Conservation (phyloP, 2,329 filamentous ascomycete species). For the Diplodia scrobiculata region DNA sequence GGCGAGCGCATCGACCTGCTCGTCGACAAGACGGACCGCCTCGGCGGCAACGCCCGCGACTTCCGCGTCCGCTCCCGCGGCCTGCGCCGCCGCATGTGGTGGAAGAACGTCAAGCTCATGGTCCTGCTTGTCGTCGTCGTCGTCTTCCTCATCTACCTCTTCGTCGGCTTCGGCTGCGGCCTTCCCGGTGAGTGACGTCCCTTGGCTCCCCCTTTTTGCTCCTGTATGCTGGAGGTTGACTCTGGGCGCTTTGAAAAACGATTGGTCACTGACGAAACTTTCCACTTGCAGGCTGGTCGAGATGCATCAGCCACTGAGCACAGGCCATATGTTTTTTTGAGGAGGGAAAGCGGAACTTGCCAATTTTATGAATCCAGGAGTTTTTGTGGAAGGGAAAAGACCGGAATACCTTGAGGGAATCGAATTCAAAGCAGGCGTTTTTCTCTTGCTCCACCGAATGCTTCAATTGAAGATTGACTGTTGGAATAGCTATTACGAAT, state of each 20-base stretch:
- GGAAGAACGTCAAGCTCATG: slow-evolving; percentile 99
- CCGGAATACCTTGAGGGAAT: slow-evolving; percentile 8
- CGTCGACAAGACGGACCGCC: slow-evolving; percentile 92
- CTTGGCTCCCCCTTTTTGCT: background rate
- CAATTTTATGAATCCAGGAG: slow-evolving; percentile 3
- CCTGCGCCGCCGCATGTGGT: slow-evolving; percentile 95
- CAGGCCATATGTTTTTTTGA: background rate
- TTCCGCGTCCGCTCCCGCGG: slow-evolving; percentile 86
- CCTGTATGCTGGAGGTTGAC: background rate
- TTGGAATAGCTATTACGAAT: slow-evolving; percentile 11
- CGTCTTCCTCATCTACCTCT: slow-evolving; percentile 69
- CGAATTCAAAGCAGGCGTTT: slow-evolving; percentile 14
- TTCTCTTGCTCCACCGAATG: background rate
- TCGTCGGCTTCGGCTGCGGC: slow-evolving; percentile 72
- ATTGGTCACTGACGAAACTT: background rate
- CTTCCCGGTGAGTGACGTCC: slow-evolving; percentile 56
- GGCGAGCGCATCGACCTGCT: slow-evolving; percentile 88
- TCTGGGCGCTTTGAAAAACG: background rate
- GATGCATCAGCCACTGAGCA: slow-evolving; percentile 40
- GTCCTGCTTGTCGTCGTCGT: slow-evolving; percentile 72
- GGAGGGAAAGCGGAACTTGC: background rate
- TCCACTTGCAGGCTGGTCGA: slow-evolving; percentile 40
- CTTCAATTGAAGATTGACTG: slow-evolving; percentile 5
- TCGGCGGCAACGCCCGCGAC: slow-evolving; percentile 85
- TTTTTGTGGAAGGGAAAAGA: slow-evolving; percentile 8